Evolutionary conservation across 139 green algal species (phyloP), one percentile per base, ranked within the genome.

Genomic region (Closterium sp.): DNA sequence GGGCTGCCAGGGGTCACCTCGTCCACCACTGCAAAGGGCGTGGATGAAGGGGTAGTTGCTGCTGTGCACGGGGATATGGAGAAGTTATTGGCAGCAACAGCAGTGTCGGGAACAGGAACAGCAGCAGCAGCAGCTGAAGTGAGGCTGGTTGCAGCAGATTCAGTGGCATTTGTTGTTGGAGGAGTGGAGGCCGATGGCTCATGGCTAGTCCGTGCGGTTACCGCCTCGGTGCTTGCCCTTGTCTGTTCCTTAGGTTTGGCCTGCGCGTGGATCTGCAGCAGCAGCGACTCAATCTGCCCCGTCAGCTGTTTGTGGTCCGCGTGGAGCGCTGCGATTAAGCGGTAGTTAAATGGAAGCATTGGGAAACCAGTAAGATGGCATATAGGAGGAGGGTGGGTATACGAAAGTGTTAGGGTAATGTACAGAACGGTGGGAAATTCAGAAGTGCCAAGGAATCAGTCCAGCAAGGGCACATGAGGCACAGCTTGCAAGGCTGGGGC

Each of bases 251-350:
- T 76, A 19, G 55, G 55, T 76, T 76, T 76, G 55, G 55, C 55
- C 55, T 76, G 66, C 64, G 95, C 93, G 91, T 97, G 96, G 36
- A 97, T 84, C 84, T 94, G 25, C 33, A 95, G 92, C 88, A 98
- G 87, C 43, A 95, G 83, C 19, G 34, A 16, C 86, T 98, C 96
- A 64, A 98, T 94, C 43, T 95, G 87, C 31, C 81, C 89, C 23
- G 90, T 96, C 10, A 98, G 34, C 1, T 35, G 85, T 89, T 97
- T 97, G 92, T 97, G 96, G 93, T 98, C 97, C 34, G 97, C 97
- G 28, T 95, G 95, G 9, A 98, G 93, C 21, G 94, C 96, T 91
- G 96, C 94, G 21, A 32, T 31, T 81, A 23, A 28, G 16, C 8
- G 86, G 36, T n/a, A n/a, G n/a, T n/a, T n/a, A n/a, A n/a, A n/a